Evolutionary conservation across 139 green algal genomes (phyloP).

Genomic region (Tetraselmis chui): DNA sequence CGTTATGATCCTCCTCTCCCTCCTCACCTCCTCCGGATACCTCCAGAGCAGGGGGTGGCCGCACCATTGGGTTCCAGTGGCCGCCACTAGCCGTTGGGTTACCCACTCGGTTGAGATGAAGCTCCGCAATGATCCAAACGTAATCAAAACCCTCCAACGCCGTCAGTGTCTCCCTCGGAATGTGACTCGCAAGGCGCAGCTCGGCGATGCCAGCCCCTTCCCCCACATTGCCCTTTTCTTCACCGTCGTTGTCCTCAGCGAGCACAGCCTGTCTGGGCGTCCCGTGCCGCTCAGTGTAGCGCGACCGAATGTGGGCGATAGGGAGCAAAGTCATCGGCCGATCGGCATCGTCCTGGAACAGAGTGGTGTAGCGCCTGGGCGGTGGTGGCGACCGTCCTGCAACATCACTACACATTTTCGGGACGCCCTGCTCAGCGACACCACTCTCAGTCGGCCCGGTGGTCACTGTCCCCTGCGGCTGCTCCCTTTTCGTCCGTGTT

Average conservation of each 20-base stretch:
- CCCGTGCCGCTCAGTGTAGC: conserved; percentile 7
- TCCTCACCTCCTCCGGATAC: not conserved
- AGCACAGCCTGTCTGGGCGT: not conserved
- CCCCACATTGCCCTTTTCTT: no score
- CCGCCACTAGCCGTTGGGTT: not conserved
- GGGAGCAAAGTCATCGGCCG: not conserved
- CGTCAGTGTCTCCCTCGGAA: not conserved
- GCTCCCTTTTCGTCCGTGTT: not conserved
- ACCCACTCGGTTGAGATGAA: not conserved
- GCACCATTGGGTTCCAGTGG: not conserved
- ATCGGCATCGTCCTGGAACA: not conserved
- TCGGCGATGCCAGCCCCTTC: not conserved
- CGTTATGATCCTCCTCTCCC: no score
- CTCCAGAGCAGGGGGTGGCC: not conserved
- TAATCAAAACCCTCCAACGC: not conserved
- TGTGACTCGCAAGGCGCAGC: not conserved
- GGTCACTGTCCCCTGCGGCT: not conserved
- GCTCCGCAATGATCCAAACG: not conserved
- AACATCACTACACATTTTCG: no score
- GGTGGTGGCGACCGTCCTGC: not conserved
- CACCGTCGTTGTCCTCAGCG: not conserved
- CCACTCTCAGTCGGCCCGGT: no score
- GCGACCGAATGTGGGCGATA: not conserved
- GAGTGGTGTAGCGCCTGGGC: not conserved
- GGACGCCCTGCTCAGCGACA: no score